Evolutionary conservation across 1,139 yeast genomes (phyloP).

Genomic region (Blastobotrys serpentis): DNA sequence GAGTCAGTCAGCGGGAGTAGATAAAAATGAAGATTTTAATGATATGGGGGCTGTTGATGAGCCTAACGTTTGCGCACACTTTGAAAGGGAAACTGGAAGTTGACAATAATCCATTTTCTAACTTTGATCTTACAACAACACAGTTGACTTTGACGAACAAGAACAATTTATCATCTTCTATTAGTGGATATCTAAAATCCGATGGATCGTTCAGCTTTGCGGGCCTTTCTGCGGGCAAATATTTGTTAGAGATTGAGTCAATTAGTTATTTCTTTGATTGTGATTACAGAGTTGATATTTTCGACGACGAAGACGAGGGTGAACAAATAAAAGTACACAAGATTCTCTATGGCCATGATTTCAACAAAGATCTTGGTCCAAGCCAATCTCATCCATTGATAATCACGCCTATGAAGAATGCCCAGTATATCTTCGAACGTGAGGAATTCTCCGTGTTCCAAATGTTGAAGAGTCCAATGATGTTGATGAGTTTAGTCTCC

Average conservation of each 20-base stretch:
- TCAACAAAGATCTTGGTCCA: constrained; percentile 33
- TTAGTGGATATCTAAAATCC: constrained; percentile 5
- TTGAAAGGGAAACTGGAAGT: background rate
- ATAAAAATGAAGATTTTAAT: background rate
- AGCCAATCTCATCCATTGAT: constrained; percentile 33
- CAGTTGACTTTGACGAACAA: constrained; percentile 9
- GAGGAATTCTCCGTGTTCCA: constrained; percentile 36
- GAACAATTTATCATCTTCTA: background rate
- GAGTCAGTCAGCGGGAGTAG: no score
- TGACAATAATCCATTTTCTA: background rate
- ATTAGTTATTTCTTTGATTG: constrained; percentile 22
- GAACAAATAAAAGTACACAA: constrained; percentile 28
- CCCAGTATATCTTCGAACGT: constrained; percentile 30
- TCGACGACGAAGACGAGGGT: constrained; percentile 20
- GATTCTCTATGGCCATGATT: constrained; percentile 33
- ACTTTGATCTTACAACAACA: constrained; percentile 11
- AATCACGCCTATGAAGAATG: constrained; percentile 24
- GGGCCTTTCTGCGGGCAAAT: constrained; percentile 33
- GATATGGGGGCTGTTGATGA: constrained; percentile 2
- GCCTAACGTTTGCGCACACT: constrained; percentile 3
- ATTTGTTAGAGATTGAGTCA: constrained; percentile 27
- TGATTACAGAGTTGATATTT: constrained; percentile 31
- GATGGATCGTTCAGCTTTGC: constrained; percentile 30
- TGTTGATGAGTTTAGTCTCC: constrained; percentile 37
- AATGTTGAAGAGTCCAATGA: constrained; percentile 41